Percentiles rank a stretch among this genome's conserved stretches.
Conservation (phyloP, 2,329 filamentous ascomycete genomes). For the Ophiosphaerella narmari region DNA sequence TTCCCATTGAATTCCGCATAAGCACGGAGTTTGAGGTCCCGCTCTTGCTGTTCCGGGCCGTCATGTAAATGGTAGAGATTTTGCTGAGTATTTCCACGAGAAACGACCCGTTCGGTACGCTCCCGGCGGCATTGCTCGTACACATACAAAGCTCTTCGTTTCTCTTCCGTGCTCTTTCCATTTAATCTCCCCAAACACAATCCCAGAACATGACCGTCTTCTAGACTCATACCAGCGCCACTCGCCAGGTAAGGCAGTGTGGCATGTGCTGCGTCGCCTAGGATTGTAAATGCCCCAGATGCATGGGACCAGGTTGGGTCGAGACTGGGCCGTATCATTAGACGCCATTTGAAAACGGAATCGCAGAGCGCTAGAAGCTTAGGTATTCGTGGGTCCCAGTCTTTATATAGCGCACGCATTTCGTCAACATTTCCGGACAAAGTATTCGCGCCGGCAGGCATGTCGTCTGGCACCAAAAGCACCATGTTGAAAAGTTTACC, state of each 20-base stretch:
- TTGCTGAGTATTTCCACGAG: slow-evolving; percentile 65
- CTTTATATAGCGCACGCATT: slow-evolving; percentile 58
- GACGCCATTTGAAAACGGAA: slow-evolving; percentile 64
- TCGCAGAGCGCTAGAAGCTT: slow-evolving; percentile 63
- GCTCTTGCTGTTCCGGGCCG: slow-evolving; percentile 59
- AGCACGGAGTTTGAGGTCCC: slow-evolving; percentile 49
- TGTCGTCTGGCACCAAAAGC: slow-evolving; percentile 56
- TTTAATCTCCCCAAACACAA: slow-evolving; percentile 57
- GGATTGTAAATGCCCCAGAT: slow-evolving; percentile 60
- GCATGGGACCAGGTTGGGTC: slow-evolving; percentile 61
- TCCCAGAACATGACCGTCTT: slow-evolving; percentile 64
- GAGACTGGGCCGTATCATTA: slow-evolving; percentile 61
- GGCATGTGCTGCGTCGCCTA: slow-evolving; percentile 68
- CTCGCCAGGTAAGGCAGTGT: slow-evolving; percentile 66
- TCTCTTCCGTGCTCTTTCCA: slow-evolving; percentile 42
- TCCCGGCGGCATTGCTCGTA: slow-evolving; percentile 64
- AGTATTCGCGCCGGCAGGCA: slow-evolving; percentile 52
- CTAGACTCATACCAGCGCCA: slow-evolving; percentile 64
- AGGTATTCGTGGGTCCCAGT: slow-evolving; percentile 61
- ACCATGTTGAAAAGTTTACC: slow-evolving; percentile 59
- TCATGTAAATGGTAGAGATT: slow-evolving; percentile 66
- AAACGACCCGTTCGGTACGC: slow-evolving; percentile 64
- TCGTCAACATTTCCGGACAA: slow-evolving; percentile 58
- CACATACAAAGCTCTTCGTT: slow-evolving; percentile 47
- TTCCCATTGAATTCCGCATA: slow-evolving; percentile 38